Evolutionary conservation across 371 early-diverging fungal species (phyloP).

Genomic region (Edhazardia aedis): DNA sequence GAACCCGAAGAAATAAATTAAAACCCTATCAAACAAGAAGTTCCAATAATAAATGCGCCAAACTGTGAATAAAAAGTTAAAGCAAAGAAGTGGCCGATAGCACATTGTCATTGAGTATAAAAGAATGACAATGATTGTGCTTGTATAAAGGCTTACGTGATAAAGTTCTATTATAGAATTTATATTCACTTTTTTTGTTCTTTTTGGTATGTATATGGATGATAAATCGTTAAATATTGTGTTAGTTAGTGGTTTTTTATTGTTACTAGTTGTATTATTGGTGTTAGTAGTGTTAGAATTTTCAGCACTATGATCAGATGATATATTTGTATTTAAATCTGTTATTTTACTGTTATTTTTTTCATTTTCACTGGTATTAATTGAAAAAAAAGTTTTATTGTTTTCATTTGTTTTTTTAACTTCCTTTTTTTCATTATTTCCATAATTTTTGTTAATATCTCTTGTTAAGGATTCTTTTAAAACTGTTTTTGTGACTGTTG

Average conservation of each 20-base stretch:
- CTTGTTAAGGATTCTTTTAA: too few relatives aligned
- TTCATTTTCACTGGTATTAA: too few relatives aligned
- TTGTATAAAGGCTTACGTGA: neutral
- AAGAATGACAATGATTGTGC: conserved; percentile 1
- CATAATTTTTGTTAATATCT: too few relatives aligned
- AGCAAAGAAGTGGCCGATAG: conserved; percentile 8
- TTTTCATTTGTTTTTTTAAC: too few relatives aligned
- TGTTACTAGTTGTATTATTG: too few relatives aligned
- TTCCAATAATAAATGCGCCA: conserved; percentile 44
- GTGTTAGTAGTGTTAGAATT: too few relatives aligned
- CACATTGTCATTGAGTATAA: conserved; percentile 19
- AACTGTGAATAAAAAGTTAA: conserved; percentile 42
- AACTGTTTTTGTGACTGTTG: too few relatives aligned
- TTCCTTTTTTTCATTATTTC: too few relatives aligned
- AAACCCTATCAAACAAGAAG: conserved; percentile 27
- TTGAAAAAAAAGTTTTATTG: too few relatives aligned
- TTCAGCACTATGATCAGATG: too few relatives aligned
- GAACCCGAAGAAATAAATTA: conserved; percentile 11
- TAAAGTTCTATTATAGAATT: neutral
- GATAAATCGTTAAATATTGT: neutral
- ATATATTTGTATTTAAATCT: too few relatives aligned
- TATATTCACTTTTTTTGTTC: neutral
- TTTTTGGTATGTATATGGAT: neutral
- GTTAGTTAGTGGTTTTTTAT: conserved; percentile 3
- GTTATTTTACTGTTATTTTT: too few relatives aligned